A percentile compares a stretch with the other conserved stretches of the same genome.
phyloP scores from a whole-genome alignment of 176 grass and related monocot genomes.

The Carex cristatella region DNA sequence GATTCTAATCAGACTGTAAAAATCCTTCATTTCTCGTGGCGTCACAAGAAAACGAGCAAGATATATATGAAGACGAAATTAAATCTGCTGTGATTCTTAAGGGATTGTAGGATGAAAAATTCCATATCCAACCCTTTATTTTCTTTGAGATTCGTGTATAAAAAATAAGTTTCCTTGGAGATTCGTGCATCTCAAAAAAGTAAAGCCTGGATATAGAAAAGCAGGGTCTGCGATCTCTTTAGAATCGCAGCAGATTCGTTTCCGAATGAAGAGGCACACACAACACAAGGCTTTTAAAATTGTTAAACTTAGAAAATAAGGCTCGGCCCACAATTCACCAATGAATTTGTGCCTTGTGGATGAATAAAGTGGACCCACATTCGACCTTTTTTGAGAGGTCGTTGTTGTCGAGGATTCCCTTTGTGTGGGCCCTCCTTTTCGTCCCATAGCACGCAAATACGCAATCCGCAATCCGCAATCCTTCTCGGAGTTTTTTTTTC shows the following conservation, averaged over 20 bases:
- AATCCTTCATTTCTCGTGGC: background rate
- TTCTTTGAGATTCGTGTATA: too few relatives aligned
- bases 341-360: slow-evolving; percentile 3
- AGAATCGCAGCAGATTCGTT: too few relatives aligned
- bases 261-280: background rate
- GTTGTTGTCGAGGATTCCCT: background rate
- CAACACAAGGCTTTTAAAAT: background rate
- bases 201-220: too few relatives aligned
- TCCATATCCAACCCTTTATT: too few relatives aligned
- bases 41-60: background rate
- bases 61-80: background rate
- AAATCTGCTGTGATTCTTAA: too few relatives aligned
- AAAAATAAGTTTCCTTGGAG: too few relatives aligned
- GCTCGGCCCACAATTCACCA: background rate
- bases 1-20: background rate
- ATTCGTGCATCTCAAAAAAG: too few relatives aligned
- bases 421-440: background rate
- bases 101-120: too few relatives aligned
- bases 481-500: background rate
- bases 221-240: too few relatives aligned
- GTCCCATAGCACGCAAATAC: background rate
- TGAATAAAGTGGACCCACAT: background rate
- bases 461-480: background rate
- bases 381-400: background rate
- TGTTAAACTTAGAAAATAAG: background rate